Evolutionary conservation across 495 filamentous ascomycete genomes (phyloP).

Genomic region (Oidiodendron maius): DNA sequence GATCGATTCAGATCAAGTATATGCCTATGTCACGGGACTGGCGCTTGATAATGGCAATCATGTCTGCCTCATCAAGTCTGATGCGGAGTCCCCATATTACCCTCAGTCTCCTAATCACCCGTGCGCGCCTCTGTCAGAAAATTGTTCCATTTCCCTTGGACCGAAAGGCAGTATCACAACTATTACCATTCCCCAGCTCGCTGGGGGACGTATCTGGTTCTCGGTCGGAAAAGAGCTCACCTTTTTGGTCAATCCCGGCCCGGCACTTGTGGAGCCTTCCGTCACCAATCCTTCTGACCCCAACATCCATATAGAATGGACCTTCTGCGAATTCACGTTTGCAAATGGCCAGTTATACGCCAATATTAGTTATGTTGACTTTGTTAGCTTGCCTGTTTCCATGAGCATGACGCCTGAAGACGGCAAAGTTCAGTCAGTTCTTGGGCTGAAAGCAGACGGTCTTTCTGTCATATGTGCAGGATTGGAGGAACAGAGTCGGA

Average conservation of each 20-base stretch:
- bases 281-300: constrained; percentile 60
- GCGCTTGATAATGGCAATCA: constrained; percentile 55
- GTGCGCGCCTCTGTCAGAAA: constrained; percentile 35
- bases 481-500: constrained; percentile 44
- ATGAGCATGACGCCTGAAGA: constrained; percentile 48
- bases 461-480: constrained; percentile 48
- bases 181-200: constrained; percentile 60
- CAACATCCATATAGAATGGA: constrained; percentile 60
- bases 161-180: constrained; percentile 49
- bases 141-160: constrained; percentile 61
- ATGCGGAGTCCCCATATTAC: constrained; percentile 40
- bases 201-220: constrained; percentile 68
- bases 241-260: constrained; percentile 62
- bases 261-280: constrained; percentile 65
- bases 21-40: constrained; percentile 65
- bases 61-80: constrained; percentile 57
- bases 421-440: constrained; percentile 47
- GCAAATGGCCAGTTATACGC: constrained; percentile 61
- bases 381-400: constrained; percentile 60
- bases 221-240: constrained; percentile 51
- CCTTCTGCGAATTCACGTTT: constrained; percentile 71
- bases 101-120: constrained; percentile 43
- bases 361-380: constrained; percentile 74
- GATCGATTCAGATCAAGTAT: constrained; percentile 50
- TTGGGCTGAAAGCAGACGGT: constrained; percentile 51